Evolutionary conservation across 805 yeast species (phyloP), one percentile per base, ranked within the genome.

Genomic region (Ogataea pignaliae): DNA sequence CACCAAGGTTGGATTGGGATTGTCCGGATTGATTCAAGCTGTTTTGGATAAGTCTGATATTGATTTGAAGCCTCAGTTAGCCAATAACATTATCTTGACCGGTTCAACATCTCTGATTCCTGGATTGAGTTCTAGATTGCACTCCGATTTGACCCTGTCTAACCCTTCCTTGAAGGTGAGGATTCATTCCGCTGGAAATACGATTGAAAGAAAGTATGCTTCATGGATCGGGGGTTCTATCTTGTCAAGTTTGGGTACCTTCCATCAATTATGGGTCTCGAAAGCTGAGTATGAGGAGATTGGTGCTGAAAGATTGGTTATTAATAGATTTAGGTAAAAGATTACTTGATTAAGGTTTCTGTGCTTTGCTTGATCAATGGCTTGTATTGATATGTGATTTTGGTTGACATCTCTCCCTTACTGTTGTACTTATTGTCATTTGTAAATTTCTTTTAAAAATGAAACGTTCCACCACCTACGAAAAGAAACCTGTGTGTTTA

Each of bases 201-300:
- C 83, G 4, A 73, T 73, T 44, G 97, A 90, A 65, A 76, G 97
- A 59, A 78, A 79, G 51, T 84, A 78, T 59, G 85, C 88, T 47
- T 73, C 91, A 8, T 90, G 97, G 96, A 76, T 90, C 40, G 97
- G 97, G 37, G 97, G 96, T 8, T 83, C 91, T 51, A 89, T 90
- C 33, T 69, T 90, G 44, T 81, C 95, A 6, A 83, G 93, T 41
- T 72, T 90, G 54, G 97, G 97, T 30, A 87, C 96, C 2, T 90
- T 90, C 73, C 97, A 90, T 63, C 97, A 90, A 64, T 69, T 86
- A 67, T 90, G 97, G 97, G 96, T 90, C 2, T 85, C 90, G 35
- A 83, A 81, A 57, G 79, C 78, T 52, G 97, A 90, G 64, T 86
- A 83, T 55, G 88, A 87, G 48, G 97, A 90, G 63, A 88, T 81